Evolutionary conservation across 805 yeast species (phyloP), one percentile per base, ranked within the genome.

Genomic region (Starmerella etchellsii): DNA sequence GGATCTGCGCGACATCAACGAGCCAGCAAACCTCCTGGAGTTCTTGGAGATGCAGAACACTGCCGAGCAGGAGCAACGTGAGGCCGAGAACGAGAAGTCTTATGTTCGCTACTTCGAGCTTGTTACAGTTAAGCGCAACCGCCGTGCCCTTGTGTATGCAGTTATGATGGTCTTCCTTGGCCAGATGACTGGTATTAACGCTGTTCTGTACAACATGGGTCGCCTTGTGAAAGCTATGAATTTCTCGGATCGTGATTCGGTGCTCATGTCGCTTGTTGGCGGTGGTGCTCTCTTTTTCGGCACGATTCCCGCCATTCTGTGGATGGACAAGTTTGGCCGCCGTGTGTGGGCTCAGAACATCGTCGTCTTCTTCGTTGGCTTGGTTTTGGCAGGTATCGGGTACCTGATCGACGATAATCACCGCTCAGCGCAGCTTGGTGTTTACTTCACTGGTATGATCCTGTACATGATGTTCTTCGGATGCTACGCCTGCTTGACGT

Each of bases 141-240:
- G 81, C 49, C 70, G 81, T 53, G 77, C 81, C 10, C 62, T 76
- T 34, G 57, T 72, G 18, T 75, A 74, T 54, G 68, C 80, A 9
- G 63, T 64, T 39, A 66, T 71, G 49, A 74, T 75, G 79, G 44
- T 51, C 8, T 36, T 46, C 44, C 47, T 51, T 14, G 54, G 54
- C 16, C 82, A 76, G 22, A 67, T 76, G 61, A 74, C 81, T 4
- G 81, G 81, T 64, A 70, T 76, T 50, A 76, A 76, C 52, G 81
- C 76, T 31, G 69, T 76, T 43, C 66, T 75, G 71, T 76, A 75
- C 62, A 72, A 76, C 58, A 67, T 75, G 72, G 68, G 78, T 35
- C 70, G 70, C 3, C 60, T 76, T 53, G 69, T 76, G 74, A 54
- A 51, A 2, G 60, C 64, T 26, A 72, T 76, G 52, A 80, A 80